A percentile compares a stretch with the other conserved stretches of the same genome.
Evolutionary conservation across 1,284 basidiomycete species (phyloP).

Genomic region (Boletus chippewaensis): DNA sequence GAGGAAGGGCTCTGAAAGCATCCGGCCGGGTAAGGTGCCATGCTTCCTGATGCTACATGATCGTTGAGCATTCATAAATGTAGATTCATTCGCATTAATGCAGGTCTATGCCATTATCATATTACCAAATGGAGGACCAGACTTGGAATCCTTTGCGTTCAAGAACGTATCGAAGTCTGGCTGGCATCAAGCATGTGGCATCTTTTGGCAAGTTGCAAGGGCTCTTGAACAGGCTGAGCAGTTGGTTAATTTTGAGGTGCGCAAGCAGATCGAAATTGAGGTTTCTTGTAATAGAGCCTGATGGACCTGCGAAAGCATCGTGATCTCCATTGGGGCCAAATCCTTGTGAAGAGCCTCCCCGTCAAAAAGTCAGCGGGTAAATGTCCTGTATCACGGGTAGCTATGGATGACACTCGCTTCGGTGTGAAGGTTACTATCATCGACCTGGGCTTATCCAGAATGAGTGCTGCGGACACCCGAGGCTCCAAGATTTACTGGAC

Average conservation of each 20-base stretch:
- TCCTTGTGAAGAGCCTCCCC: conserved; percentile 67
- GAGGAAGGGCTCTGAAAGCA: conserved; percentile 72
- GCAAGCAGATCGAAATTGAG: conserved; percentile 14
- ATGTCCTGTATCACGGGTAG: conserved; percentile 31
- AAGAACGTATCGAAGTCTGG: conserved; percentile 39
- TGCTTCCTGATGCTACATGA: not conserved
- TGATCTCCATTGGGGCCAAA: conserved; percentile 97
- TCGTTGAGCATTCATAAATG: conserved; percentile 8
- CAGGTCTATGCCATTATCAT: conserved; percentile 88
- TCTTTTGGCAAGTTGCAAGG: conserved; percentile 87
- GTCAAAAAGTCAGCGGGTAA: conserved; percentile 22
- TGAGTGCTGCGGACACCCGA: conserved; percentile 49
- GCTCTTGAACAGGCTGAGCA: conserved; percentile 76
- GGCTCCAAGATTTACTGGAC: conserved; percentile 58
- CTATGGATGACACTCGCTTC: conserved; percentile 53
- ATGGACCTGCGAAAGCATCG: conserved; percentile 62
- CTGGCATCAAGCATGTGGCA: conserved; percentile 81
- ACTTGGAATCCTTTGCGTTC: conserved; percentile 81
- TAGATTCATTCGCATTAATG: conserved; percentile 65
- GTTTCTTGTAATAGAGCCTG: conserved; percentile 3
- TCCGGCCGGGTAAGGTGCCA: conserved; percentile 65
- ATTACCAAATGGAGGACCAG: conserved; percentile 82
- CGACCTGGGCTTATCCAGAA: conserved; percentile 88
- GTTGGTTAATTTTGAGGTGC: conserved; percentile 79
- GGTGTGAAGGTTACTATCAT: conserved; percentile 83